phyloP scores from a whole-genome alignment of 345 rosid species.

The thale cress (Arabidopsis thaliana) region TAIR10.1 NC_003071.7:5736501-5737000 shows the following conservation, averaged over 20 bases:
- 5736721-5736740: neutral
- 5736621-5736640: too few relatives aligned
- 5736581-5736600: neutral
- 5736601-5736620: neutral
- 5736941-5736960: slow-evolving; percentile 21
- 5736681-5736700: neutral
- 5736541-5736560: neutral
- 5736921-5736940: slow-evolving; percentile 10
- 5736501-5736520: too few relatives aligned
- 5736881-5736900: neutral
- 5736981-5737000: neutral
- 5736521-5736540: neutral
- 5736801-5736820: neutral
- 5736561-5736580: neutral
- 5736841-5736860: neutral
- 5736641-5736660: too few relatives aligned
- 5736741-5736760: neutral
- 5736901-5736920: neutral
- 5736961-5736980: neutral
- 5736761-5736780: neutral
- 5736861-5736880: neutral
- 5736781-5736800: neutral
- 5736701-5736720: neutral
- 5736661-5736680: too few relatives aligned
- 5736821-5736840: neutral